Evolutionary conservation across 495 filamentous ascomycete species (phyloP).

Genomic region (Neurospora tetrasperma): DNA sequence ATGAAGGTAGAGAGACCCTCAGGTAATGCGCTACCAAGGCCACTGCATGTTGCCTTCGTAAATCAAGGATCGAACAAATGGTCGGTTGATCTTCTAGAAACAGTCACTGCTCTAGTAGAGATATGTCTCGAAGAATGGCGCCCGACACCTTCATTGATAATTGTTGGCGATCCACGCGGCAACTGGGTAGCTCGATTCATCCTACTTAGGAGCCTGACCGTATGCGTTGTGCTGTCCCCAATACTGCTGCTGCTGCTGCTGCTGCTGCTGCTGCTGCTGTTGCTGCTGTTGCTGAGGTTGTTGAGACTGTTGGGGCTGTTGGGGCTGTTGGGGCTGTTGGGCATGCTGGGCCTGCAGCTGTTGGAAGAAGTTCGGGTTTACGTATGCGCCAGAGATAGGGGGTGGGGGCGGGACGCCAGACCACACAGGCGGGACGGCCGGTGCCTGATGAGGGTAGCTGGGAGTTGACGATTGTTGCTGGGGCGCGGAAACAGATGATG

Average conservation of each 20-base stretch:
- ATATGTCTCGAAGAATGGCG: not conserved
- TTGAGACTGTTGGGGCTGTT: constrained; percentile 24
- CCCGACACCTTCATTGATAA: not conserved
- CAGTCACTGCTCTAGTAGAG: too few species aligned
- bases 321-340: not conserved
- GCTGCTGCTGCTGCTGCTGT: constrained; percentile 13
- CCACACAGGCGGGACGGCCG: constrained; percentile 2
- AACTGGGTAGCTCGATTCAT: not conserved
- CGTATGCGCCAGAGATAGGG: constrained; percentile 42
- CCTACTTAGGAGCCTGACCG: constrained; percentile 3
- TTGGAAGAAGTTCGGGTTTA: constrained; percentile 56
- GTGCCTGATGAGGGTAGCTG: constrained; percentile 3
- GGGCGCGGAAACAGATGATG: constrained; percentile 4
- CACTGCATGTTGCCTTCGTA: not conserved
- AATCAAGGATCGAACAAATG: not conserved
- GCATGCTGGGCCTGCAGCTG: constrained; percentile 18
- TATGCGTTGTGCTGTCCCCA: constrained; percentile 5
- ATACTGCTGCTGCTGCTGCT: constrained; percentile 5
- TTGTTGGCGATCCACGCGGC: not conserved
- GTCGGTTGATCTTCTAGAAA: not conserved
- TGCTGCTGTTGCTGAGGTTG: constrained; percentile 27
- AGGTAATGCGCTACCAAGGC: not conserved
- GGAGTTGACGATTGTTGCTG: not conserved
- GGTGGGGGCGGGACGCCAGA: constrained; percentile 11
- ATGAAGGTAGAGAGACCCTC: not conserved